These are phyloP conservation scores for Anthracocystis walkeri DNA, from an alignment of 1,284 basidiomycete genomes.

Conservation along the genomic window DNA sequence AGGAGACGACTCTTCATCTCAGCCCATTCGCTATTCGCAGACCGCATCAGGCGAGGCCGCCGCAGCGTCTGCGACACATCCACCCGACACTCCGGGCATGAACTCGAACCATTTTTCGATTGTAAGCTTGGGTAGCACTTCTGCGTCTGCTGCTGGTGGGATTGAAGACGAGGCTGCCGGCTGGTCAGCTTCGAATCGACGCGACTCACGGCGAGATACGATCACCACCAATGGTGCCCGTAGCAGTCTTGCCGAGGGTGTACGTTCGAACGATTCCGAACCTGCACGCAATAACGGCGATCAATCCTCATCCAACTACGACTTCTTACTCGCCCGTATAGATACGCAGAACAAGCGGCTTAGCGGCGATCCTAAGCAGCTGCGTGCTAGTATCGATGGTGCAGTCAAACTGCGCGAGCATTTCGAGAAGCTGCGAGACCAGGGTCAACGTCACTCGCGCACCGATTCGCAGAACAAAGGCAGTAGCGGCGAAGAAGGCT, in stretches of 20 bases:
- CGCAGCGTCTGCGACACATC: not conserved
- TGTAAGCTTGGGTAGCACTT: constrained; percentile 48
- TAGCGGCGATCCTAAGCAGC: constrained; percentile 58
- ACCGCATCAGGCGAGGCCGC: not conserved
- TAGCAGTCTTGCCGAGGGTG: constrained; percentile 12
- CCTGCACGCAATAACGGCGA: constrained; percentile 11
- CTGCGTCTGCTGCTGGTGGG: not conserved
- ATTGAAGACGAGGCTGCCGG: not conserved
- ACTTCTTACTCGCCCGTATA: constrained; percentile 57
- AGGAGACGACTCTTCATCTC: constrained; percentile 13
- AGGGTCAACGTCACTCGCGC: constrained; percentile 26
- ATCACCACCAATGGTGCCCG: constrained; percentile 35
- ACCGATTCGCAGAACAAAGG: constrained; percentile 32
- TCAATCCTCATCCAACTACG: constrained; percentile 45
- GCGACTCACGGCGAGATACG: constrained; percentile 32
- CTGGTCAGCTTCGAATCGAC: constrained; percentile 20
- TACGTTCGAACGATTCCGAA: constrained; percentile 16
- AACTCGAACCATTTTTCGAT: constrained; percentile 56
- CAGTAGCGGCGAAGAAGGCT: not conserved
- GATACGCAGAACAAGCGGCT: constrained; percentile 59
- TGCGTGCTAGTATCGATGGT: constrained; percentile 60
- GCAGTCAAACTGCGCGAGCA: constrained; percentile 62
- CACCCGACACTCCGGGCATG: constrained; percentile 33
- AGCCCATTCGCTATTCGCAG: constrained; percentile 29
- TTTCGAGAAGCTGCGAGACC: constrained; percentile 62